Conservation (phyloP, 2,329 filamentous ascomycete species). For the Fusarium circinatum region DNA sequence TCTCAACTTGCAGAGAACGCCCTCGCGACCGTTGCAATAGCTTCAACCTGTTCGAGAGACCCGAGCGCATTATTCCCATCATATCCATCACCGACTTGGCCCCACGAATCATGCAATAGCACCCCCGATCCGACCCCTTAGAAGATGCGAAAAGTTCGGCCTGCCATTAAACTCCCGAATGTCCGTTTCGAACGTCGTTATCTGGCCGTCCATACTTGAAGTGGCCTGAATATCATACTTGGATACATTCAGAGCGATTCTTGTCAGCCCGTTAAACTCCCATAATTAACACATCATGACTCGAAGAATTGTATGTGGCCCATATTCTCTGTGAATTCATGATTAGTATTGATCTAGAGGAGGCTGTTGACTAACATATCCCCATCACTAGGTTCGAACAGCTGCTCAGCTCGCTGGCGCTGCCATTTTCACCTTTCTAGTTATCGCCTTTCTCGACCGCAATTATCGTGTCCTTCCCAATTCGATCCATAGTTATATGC, state of each 20-base stretch:
- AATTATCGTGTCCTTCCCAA: slow-evolving; percentile 88
- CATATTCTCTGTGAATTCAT: neutral
- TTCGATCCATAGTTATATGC: slow-evolving; percentile 87
- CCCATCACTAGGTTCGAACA: slow-evolving; percentile 65
- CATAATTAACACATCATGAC: slow-evolving; percentile 45
- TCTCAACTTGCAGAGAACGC: neutral
- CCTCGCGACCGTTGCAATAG: neutral
- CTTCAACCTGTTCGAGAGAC: neutral
- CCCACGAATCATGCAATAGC: slow-evolving; percentile 43
- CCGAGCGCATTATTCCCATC: slow-evolving; percentile 1
- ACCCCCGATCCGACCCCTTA: slow-evolving; percentile 23
- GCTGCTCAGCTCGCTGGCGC: slow-evolving; percentile 79
- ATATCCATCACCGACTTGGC: neutral
- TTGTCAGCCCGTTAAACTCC: neutral
- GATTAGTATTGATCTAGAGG: neutral
- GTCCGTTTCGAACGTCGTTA: slow-evolving; percentile 25
- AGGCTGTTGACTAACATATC: slow-evolving; percentile 5
- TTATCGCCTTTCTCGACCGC: slow-evolving; percentile 86
- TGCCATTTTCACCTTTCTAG: slow-evolving; percentile 71
- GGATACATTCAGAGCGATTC: neutral
- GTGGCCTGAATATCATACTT: slow-evolving; percentile 19
- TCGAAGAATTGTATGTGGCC: slow-evolving; percentile 51
- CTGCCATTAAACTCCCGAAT: slow-evolving; percentile 32
- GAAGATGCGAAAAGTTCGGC: slow-evolving; percentile 45
- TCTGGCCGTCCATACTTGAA: slow-evolving; percentile 33